phyloP scores from a whole-genome alignment of 352 stramenopile genomes.

The Globisporangium cederbergense region DNA sequence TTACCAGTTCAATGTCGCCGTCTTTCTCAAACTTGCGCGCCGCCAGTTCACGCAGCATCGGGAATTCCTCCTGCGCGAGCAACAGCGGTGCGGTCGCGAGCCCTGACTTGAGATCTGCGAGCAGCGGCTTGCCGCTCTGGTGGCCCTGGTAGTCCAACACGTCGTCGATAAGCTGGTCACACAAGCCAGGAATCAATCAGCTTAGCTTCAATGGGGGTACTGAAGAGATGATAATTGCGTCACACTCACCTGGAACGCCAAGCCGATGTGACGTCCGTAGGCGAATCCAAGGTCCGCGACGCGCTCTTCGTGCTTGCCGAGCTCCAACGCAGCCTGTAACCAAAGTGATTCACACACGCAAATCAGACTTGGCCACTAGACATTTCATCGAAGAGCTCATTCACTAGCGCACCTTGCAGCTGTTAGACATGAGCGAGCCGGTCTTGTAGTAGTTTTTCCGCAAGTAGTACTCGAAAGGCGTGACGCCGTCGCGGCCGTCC shows the following conservation, averaged over 20 bases:
- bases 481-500: constrained; percentile 56
- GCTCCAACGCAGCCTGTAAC: constrained; percentile 79
- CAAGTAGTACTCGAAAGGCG: constrained; percentile 95
- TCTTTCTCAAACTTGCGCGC: constrained; percentile 90
- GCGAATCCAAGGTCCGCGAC: constrained; percentile 89
- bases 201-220: not conserved
- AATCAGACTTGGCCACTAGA: not conserved
- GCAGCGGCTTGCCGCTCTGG: constrained; percentile 92
- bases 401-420: constrained; percentile 59
- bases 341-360: not conserved
- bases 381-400: not conserved
- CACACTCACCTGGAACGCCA: constrained; percentile 94
- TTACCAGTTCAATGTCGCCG: constrained; percentile 90
- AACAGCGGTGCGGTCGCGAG: constrained; percentile 97
- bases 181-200: not conserved
- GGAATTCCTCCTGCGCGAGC: constrained; percentile 93
- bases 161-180: constrained; percentile 93
- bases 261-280: constrained; percentile 97
- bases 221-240: not conserved
- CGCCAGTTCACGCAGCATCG: constrained; percentile 86
- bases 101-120: constrained; percentile 94
- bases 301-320: constrained; percentile 88
- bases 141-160: constrained; percentile 97
- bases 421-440: constrained; percentile 98
- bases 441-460: constrained; percentile 99